phyloP scores from a whole-genome alignment of 805 yeast species.

The Metschnikowia similis region DNA sequence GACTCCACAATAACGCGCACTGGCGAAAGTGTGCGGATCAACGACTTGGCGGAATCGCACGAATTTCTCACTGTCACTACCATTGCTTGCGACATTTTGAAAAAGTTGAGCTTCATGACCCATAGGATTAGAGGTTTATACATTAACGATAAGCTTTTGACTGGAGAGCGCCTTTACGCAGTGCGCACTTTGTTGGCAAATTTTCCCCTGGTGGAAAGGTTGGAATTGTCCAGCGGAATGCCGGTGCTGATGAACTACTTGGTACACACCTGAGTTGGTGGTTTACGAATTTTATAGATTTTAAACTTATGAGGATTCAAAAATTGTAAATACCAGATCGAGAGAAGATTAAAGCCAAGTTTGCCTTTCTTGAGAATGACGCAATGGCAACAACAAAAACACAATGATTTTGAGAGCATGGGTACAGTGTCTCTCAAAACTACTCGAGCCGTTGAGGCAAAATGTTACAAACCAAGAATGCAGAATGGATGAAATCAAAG shows the following conservation, averaged over 20 bases:
- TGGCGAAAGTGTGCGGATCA: background rate
- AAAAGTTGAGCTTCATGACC: constrained; percentile 31
- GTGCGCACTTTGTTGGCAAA: constrained; percentile 27
- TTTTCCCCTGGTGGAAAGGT: constrained; percentile 28
- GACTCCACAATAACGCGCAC: constrained; percentile 23
- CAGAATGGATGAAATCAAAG: too few species aligned
- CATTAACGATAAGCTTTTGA: constrained; percentile 28
- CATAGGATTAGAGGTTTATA: constrained; percentile 29
- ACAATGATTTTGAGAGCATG: background rate
- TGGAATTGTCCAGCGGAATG: constrained; percentile 6
- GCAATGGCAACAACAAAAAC: background rate
- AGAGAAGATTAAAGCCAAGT: too few species aligned
- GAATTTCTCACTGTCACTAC: constrained; percentile 27
- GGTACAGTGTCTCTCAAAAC: background rate
- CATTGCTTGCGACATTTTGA: constrained; percentile 32
- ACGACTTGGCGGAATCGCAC: constrained; percentile 6
- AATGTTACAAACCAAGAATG: too few species aligned
- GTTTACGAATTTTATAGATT: background rate
- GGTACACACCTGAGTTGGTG: background rate
- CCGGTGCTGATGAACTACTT: constrained; percentile 4
- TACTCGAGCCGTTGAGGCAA: background rate
- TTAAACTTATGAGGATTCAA: background rate
- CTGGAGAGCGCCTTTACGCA: constrained; percentile 29
- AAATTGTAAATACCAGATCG: background rate
- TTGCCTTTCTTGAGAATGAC: background rate